These are phyloP conservation scores for Fonsecaea erecta DNA, from an alignment of 2,329 filamentous ascomycete genomes.

Conservation along the genomic window DNA sequence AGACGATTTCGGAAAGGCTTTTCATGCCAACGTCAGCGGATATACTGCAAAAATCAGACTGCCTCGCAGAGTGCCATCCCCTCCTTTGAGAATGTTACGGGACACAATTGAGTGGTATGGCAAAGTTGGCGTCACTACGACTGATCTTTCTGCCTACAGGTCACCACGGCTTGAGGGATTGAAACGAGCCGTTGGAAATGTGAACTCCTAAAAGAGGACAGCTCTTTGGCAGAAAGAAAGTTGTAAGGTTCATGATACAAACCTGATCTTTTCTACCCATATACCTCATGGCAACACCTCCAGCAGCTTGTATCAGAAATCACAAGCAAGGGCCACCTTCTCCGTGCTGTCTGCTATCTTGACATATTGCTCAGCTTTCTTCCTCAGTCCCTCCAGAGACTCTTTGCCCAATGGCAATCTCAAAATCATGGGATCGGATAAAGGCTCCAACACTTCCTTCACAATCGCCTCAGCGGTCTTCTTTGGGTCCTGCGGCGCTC, in stretches of 20 bases:
- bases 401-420: constrained; percentile 47
- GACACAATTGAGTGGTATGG: neutral
- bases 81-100: neutral
- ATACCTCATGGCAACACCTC: neutral
- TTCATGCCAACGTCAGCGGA: neutral
- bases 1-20: neutral
- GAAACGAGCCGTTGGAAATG: no score
- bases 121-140: neutral
- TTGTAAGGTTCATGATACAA: neutral
- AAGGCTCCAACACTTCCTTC: constrained; percentile 43
- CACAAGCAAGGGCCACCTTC: constrained; percentile 11
- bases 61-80: neutral
- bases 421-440: constrained; percentile 40
- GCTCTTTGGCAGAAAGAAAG: no score
- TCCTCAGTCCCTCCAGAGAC: constrained; percentile 37
- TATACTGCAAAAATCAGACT: neutral
- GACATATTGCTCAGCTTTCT: constrained; percentile 10
- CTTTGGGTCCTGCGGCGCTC: constrained; percentile 42
- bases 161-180: neutral
- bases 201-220: no score
- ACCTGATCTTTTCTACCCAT: neutral
- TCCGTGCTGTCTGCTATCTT: constrained; percentile 8
- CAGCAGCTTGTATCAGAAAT: constrained; percentile 7
- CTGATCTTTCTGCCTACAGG: neutral
- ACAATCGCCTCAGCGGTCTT: constrained; percentile 46